Percentiles rank a stretch among this genome's conserved stretches.
Evolutionary conservation across 768 basidiomycete genomes (phyloP).

Genomic region (Suillus subluteus): DNA sequence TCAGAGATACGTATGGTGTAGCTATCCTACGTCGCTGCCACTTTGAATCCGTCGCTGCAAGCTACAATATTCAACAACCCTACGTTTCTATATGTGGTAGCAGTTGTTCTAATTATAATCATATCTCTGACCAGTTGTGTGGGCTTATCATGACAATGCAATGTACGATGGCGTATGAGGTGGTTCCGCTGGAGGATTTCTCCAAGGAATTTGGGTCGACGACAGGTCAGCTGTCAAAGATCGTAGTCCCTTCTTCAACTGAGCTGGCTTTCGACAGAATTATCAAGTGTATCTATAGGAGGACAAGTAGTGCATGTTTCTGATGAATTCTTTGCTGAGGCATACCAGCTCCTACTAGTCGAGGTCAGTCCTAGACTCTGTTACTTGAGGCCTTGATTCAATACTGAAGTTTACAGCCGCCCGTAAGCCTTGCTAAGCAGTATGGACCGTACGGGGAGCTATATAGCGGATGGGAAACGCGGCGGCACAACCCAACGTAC

Average conservation of each 20-base stretch:
- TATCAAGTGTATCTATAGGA: conserved; percentile 86
- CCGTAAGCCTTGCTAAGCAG: conserved; percentile 89
- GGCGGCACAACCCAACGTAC: conserved; percentile 81
- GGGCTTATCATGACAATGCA: conserved; percentile 8
- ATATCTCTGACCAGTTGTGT: background rate
- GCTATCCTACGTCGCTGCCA: background rate
- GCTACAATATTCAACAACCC: background rate
- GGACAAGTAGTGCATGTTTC: conserved; percentile 76
- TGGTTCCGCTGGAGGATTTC: conserved; percentile 53
- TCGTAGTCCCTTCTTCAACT: background rate
- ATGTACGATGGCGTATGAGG: conserved; percentile 45
- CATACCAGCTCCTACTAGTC: conserved; percentile 78
- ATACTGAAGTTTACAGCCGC: conserved; percentile 55
- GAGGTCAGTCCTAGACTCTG: conserved; percentile 52
- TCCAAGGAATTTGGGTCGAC: conserved; percentile 47
- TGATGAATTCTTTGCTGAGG: conserved; percentile 96
- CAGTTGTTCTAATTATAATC: conserved; percentile 7
- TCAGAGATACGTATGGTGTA: background rate
- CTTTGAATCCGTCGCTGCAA: background rate
- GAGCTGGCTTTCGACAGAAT: conserved; percentile 54
- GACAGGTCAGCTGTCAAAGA: conserved; percentile 46
- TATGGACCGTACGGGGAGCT: conserved; percentile 96
- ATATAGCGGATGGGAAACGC: conserved; percentile 92
- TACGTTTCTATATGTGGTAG: background rate
- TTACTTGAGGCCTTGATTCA: conserved; percentile 2